These are phyloP conservation scores for Mortierella sp. DNA, from an alignment of 371 early-diverging fungal species.

Conservation along the genomic window DNA sequence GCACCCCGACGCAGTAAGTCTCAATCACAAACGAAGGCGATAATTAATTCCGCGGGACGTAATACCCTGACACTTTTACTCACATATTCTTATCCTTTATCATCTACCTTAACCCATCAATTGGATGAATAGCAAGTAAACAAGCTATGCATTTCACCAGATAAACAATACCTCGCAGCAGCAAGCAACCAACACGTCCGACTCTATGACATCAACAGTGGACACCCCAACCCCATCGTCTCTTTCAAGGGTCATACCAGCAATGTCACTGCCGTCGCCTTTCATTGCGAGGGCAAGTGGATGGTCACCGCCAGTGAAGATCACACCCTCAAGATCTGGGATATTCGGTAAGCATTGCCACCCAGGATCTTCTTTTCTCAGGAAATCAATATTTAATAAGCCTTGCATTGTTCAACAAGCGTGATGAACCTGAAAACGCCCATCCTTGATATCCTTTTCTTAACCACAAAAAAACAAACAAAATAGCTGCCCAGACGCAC, in stretches of 20 bases:
- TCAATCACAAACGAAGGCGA: neutral
- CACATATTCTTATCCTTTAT: neutral
- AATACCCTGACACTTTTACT: neutral
- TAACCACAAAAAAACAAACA: neutral
- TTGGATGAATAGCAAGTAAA: conserved; percentile 86
- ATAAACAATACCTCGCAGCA: conserved; percentile 94
- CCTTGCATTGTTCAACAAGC: no score
- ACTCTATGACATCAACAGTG: conserved; percentile 87
- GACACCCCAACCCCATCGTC: conserved; percentile 83
- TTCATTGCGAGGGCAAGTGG: conserved; percentile 94
- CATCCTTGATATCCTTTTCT: neutral
- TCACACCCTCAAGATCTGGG: conserved; percentile 94
- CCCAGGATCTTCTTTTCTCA: no score
- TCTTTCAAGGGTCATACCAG: conserved; percentile 91
- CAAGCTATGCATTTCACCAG: conserved; percentile 92
- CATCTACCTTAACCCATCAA: no score
- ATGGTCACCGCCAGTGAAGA: conserved; percentile 96
- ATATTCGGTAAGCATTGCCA: conserved; percentile 67
- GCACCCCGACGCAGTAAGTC: conserved; percentile 88
- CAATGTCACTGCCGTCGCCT: conserved; percentile 95
- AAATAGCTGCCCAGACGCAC: conserved; percentile 79
- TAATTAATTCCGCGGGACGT: neutral
- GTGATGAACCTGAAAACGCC: conserved; percentile 19
- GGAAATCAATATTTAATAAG: no score
- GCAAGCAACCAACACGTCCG: conserved; percentile 93